These are phyloP conservation scores for Porogramme epimiltina DNA, from an alignment of 1,284 basidiomycete genomes.

Conservation along the genomic window DNA sequence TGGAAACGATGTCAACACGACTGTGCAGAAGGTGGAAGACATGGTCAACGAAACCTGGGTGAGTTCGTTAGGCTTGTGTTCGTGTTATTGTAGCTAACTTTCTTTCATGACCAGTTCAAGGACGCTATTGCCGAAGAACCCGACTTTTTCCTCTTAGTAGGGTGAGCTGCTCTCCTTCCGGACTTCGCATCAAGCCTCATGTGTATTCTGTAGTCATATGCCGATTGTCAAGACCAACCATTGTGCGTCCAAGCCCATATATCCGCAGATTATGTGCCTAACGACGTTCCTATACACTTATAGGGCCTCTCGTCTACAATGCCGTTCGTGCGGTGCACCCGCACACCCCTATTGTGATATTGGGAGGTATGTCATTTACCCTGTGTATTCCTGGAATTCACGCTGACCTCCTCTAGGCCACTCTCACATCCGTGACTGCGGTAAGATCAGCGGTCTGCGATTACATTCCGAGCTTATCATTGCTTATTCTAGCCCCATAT, in stretches of 20 bases:
- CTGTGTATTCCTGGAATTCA: neutral
- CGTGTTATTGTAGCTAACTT: neutral
- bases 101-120: conserved; percentile 50
- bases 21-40: conserved; percentile 69
- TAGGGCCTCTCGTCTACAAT: conserved; percentile 72
- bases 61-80: conserved; percentile 11
- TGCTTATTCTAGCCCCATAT: conserved; percentile 42
- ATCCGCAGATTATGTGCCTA: conserved; percentile 1
- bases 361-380: conserved; percentile 59
- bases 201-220: conserved; percentile 61
- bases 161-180: conserved; percentile 40
- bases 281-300: conserved; percentile 5
- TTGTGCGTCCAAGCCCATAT: conserved; percentile 40
- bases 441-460: conserved; percentile 34
- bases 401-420: conserved; percentile 42
- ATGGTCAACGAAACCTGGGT: conserved; percentile 81
- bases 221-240: conserved; percentile 58
- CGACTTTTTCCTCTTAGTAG: conserved; percentile 77
- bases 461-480: neutral
- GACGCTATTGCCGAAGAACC: conserved; percentile 81
- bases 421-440: conserved; percentile 78
- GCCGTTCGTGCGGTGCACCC: conserved; percentile 76
- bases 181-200: neutral
- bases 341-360: conserved; percentile 74
- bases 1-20: conserved; percentile 65